phyloP scores from a whole-genome alignment of 2,329 filamentous ascomycete genomes.

The Neodidymelliopsis sp. region DNA sequence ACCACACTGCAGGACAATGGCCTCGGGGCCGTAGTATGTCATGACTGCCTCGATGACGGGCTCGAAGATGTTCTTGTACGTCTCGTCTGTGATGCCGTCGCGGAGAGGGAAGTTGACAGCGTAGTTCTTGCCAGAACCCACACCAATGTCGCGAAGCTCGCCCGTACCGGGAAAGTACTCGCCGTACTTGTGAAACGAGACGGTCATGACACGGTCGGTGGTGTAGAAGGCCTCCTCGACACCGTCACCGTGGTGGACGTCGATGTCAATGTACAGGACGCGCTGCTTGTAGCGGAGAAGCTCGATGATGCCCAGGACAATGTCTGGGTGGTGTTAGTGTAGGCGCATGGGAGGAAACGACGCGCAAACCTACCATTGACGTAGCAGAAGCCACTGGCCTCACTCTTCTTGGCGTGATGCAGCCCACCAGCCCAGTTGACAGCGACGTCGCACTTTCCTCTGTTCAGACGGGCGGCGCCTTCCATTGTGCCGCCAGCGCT shows the following conservation, averaged over 20 bases:
- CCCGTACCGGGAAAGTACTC: slow-evolving; percentile 76
- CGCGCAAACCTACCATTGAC: slow-evolving; percentile 68
- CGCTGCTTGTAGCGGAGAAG: slow-evolving; percentile 82
- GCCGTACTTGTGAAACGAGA: slow-evolving; percentile 76
- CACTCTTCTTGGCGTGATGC: slow-evolving; percentile 93
- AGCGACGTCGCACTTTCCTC: slow-evolving; percentile 72
- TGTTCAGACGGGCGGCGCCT: slow-evolving; percentile 71
- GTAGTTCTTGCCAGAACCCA: slow-evolving; percentile 72
- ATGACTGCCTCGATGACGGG: slow-evolving; percentile 72
- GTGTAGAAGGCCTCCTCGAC: slow-evolving; percentile 77
- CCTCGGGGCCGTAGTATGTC: slow-evolving; percentile 72
- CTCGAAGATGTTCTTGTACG: slow-evolving; percentile 74
- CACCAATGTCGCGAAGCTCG: slow-evolving; percentile 72
- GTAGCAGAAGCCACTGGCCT: slow-evolving; percentile 97
- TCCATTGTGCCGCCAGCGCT: slow-evolving; percentile 75
- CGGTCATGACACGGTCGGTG: slow-evolving; percentile 75
- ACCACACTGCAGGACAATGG: slow-evolving; percentile 73
- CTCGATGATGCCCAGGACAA: slow-evolving; percentile 91
- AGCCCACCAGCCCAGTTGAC: slow-evolving; percentile 82
- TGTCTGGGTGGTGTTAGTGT: slow-evolving; percentile 65
- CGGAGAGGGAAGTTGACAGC: slow-evolving; percentile 74
- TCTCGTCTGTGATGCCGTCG: slow-evolving; percentile 72
- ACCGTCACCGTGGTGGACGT: slow-evolving; percentile 88
- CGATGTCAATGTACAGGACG: slow-evolving; percentile 94
- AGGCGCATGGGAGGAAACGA: neutral